phyloP scores from a whole-genome alignment of 805 yeast species.

The Sugiyamaella marilandica region DNA sequence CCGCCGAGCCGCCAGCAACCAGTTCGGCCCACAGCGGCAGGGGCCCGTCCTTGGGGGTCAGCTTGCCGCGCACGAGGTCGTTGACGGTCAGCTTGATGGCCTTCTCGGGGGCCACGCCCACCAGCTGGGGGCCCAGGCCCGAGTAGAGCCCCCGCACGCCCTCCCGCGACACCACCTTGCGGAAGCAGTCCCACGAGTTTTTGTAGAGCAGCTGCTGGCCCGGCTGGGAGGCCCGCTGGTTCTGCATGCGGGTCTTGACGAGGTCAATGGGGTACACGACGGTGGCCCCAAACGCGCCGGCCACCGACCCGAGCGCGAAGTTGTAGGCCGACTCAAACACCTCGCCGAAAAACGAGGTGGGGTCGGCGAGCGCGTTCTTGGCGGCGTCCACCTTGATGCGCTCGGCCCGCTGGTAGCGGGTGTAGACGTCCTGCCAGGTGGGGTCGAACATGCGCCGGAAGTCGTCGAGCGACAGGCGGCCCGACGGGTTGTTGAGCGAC shows the following conservation, averaged over 20 bases:
- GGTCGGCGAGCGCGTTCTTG: constrained; percentile 35
- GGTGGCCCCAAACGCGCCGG: constrained; percentile 98
- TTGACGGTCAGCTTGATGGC: constrained; percentile 94
- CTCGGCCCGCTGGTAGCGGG: constrained; percentile 31
- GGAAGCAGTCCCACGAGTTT: constrained; percentile 81
- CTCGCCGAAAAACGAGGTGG: constrained; percentile 43
- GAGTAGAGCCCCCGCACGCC: constrained; percentile 84
- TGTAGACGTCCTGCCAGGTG: constrained; percentile 37
- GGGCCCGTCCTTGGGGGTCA: constrained; percentile 48
- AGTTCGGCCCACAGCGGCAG: constrained; percentile 62
- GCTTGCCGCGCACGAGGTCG: constrained; percentile 73
- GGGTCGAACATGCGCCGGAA: constrained; percentile 41
- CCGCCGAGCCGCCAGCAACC: constrained; percentile 88
- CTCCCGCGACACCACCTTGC: constrained; percentile 68
- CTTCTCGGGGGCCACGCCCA: constrained; percentile 98
- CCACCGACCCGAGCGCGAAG: constrained; percentile 84
- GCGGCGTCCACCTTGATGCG: constrained; percentile 36
- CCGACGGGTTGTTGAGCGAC: constrained; percentile 28
- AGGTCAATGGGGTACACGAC: constrained; percentile 95
- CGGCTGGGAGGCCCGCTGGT: constrained; percentile 65
- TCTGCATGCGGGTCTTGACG: constrained; percentile 96
- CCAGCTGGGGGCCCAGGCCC: constrained; percentile 88
- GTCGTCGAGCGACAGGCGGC: constrained; percentile 32
- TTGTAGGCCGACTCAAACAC: constrained; percentile 85
- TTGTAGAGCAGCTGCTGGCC: constrained; percentile 50